Evolutionary conservation across 1,284 basidiomycete genomes (phyloP).

Genomic region (Moesziomyces parantarcticus): DNA sequence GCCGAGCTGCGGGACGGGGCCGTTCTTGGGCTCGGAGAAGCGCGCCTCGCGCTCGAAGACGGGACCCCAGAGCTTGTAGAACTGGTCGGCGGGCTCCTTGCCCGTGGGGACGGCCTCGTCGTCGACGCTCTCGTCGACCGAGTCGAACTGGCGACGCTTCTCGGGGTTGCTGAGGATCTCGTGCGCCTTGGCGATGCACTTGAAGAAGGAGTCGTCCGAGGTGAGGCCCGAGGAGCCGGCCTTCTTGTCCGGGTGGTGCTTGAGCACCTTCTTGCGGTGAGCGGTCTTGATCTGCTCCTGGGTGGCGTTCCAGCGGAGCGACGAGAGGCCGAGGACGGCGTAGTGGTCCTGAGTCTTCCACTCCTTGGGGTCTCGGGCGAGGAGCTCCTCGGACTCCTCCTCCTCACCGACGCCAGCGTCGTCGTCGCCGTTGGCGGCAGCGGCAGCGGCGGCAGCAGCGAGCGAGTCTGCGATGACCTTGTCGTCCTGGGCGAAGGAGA

Average conservation of each 20-base stretch:
- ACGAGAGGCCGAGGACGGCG: constrained; percentile 91
- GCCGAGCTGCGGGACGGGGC: constrained; percentile 88
- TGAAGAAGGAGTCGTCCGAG: constrained; percentile 99
- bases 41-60: constrained; percentile 90
- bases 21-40: constrained; percentile 79
- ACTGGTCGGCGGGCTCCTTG: constrained; percentile 72
- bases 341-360: constrained; percentile 99
- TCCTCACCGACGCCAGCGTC: constrained; percentile 89
- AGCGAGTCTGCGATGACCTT: constrained; percentile 50
- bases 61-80: constrained; percentile 77
- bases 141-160: constrained; percentile 94
- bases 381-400: constrained; percentile 79
- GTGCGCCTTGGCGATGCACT: constrained; percentile 96
- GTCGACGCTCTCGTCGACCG: constrained; percentile 87
- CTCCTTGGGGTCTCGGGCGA: constrained; percentile 90
- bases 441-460: constrained; percentile 70
- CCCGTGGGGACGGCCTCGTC: constrained; percentile 71
- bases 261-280: constrained; percentile 98
- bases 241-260: constrained; percentile 99
- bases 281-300: constrained; percentile 95
- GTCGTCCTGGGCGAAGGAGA: constrained; percentile 64
- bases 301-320: constrained; percentile 86
- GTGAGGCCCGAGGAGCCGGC: constrained; percentile 77
- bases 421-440: constrained; percentile 79
- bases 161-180: constrained; percentile 89